Conservation (phyloP, 768 basidiomycete genomes). For the Floccularia luteovirens region DNA sequence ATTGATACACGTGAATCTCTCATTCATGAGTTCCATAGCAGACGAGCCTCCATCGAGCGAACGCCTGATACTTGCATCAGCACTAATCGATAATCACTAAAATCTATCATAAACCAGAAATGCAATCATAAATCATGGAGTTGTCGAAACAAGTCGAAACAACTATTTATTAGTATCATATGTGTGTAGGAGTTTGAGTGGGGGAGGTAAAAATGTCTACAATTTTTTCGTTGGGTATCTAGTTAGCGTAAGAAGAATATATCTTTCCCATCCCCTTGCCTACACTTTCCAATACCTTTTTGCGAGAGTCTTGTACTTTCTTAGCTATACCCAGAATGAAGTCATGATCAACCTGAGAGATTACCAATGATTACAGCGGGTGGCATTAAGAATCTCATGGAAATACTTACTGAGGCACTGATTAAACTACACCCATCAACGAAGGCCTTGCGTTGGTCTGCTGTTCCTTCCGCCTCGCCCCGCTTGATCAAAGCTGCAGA, state of each 20-base stretch:
- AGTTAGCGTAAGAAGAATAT: constrained; percentile 25
- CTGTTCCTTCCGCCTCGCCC: constrained; percentile 42
- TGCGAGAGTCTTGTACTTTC: constrained; percentile 61
- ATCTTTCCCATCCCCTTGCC: constrained; percentile 63
- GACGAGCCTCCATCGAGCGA: no score
- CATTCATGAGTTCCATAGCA: no score
- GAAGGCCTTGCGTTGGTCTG: constrained; percentile 44
- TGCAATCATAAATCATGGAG: no score
- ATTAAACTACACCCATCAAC: constrained; percentile 37
- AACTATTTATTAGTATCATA: no score
- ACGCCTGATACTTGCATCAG: no score
- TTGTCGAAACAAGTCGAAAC: no score
- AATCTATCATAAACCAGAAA: no score
- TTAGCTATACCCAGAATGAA: constrained; percentile 55
- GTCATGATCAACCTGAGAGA: constrained; percentile 60
- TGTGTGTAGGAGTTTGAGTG: no score
- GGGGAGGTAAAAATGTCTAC: no score
- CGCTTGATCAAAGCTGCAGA: constrained; percentile 41
- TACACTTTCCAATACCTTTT: constrained; percentile 63
- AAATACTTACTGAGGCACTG: constrained; percentile 17
- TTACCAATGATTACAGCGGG: constrained; percentile 4
- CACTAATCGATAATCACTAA: no score
- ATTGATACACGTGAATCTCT: no score
- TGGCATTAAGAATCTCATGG: background rate
- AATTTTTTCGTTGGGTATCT: constrained; percentile 6